Percentiles rank a stretch among this genome's conserved stretches.
These are phyloP conservation scores for Trametes punicea DNA, from an alignment of 768 basidiomycete species.

Conservation along the genomic window DNA sequence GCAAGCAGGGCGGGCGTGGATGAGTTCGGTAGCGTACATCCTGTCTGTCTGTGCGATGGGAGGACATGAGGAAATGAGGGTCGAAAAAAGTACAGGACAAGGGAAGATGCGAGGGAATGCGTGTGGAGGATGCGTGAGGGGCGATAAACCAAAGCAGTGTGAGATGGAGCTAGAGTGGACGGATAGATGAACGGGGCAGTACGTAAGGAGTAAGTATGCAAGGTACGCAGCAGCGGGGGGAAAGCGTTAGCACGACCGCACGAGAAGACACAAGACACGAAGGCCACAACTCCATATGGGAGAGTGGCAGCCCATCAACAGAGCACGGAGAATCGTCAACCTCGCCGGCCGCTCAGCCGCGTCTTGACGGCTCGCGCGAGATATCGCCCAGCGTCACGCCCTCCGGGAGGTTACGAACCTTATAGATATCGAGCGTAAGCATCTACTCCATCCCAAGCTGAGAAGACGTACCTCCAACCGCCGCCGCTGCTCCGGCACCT, in stretches of 20 bases:
- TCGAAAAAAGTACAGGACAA: background rate
- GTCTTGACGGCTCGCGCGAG: slow-evolving; percentile 23
- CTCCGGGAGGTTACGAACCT: slow-evolving; percentile 27
- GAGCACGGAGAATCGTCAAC: background rate
- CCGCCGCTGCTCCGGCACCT: slow-evolving; percentile 19
- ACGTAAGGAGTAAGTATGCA: background rate
- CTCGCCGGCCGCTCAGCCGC: slow-evolving; percentile 3
- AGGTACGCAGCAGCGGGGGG: background rate
- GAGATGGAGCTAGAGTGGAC: background rate
- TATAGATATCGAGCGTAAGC: background rate
- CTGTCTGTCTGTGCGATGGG: background rate
- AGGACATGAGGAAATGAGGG: background rate
- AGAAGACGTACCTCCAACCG: slow-evolving; percentile 7
- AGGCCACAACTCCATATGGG: background rate
- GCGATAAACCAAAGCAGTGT: background rate
- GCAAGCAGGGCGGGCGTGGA: too few species aligned
- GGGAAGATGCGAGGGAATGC: background rate
- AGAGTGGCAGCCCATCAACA: background rate
- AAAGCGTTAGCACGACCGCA: background rate
- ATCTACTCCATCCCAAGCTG: background rate
- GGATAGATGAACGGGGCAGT: background rate
- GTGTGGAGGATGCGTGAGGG: background rate
- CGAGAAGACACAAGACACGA: background rate
- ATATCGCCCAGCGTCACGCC: slow-evolving; percentile 22
- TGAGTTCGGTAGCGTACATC: too few species aligned